Conservation (phyloP, 1,139 yeast genomes). For the Arxiozyma telluris region DNA sequence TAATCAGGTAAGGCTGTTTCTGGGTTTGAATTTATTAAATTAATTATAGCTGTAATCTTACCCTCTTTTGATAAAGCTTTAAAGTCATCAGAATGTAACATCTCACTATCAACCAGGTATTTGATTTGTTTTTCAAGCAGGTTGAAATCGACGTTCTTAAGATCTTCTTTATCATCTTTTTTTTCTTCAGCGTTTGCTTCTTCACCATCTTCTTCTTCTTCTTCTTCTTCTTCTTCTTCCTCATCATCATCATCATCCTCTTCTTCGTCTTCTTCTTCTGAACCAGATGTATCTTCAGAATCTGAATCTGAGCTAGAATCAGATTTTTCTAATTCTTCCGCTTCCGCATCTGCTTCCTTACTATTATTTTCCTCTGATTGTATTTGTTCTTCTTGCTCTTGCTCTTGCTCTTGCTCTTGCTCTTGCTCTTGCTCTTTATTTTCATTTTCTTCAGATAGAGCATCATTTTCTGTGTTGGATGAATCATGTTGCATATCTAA, state of each 20-base stretch:
- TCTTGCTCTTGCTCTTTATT: constrained; percentile 13
- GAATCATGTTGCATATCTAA: too few species aligned
- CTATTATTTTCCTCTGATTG: constrained; percentile 14
- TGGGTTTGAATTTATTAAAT: constrained; percentile 23
- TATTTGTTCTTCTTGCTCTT: constrained; percentile 17
- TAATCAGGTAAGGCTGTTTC: constrained; percentile 16
- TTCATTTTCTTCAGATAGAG: constrained; percentile 8
- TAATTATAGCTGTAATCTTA: constrained; percentile 32
- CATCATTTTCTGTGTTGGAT: neutral
- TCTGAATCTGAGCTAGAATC: constrained; percentile 4
- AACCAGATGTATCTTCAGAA: constrained; percentile 11
- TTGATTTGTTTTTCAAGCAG: constrained; percentile 26
- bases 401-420: constrained; percentile 7
- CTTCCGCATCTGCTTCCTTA: constrained; percentile 15
- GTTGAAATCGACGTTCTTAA: constrained; percentile 19
- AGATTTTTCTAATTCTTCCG: constrained; percentile 7
- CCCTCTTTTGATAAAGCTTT: constrained; percentile 32
- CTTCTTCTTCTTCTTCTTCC: constrained; percentile 8
- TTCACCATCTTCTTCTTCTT: constrained; percentile 10
- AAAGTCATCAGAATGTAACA: constrained; percentile 35
- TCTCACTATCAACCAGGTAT: constrained; percentile 23
- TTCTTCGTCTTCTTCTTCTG: neutral
- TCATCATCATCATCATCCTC: neutral
- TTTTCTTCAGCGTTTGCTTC: constrained; percentile 7
- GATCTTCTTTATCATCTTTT: constrained; percentile 7